Evolutionary conservation across 108 stramenopile genomes (phyloP).

Genomic region (Schizochytrium sp.): DNA sequence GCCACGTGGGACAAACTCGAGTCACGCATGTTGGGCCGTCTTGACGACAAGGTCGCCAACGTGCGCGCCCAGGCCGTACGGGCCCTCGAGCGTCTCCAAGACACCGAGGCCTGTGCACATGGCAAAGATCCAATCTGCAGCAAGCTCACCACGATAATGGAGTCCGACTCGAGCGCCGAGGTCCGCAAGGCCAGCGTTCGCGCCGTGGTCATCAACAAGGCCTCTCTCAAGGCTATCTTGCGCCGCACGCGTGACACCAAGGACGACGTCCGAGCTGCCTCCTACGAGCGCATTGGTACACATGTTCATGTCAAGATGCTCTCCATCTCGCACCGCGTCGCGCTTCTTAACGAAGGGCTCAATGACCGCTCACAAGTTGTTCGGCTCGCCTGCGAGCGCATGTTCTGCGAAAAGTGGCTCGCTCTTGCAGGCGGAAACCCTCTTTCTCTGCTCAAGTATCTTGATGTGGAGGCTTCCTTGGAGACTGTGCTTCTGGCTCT

Average conservation of each 20-base stretch:
- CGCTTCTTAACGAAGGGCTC: not conserved
- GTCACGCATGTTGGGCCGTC: not conserved
- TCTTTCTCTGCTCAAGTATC: not conserved
- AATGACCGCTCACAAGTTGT: not conserved
- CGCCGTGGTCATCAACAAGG: not conserved
- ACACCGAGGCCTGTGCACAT: not conserved
- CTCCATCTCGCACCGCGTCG: not conserved
- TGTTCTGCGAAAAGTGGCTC: conserved; percentile 6
- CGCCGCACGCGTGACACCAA: not conserved
- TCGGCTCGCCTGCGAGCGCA: not conserved
- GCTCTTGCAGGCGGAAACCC: not conserved
- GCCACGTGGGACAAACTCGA: not conserved
- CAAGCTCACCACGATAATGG: not conserved
- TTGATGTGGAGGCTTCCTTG: not conserved
- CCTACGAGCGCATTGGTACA: not conserved
- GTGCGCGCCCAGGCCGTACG: not conserved
- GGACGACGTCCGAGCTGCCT: not conserved
- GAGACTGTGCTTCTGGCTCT: not conserved
- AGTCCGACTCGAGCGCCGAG: conserved; percentile 12
- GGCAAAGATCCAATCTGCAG: not conserved
- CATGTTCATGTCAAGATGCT: conserved; percentile 1
- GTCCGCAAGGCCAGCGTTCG: not conserved
- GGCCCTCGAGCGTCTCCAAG: not conserved
- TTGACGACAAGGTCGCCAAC: conserved; percentile 2
- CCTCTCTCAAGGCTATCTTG: not conserved